phyloP scores from a whole-genome alignment of 192 early-diverging fungal species.

The Entomortierella parvispora region DNA sequence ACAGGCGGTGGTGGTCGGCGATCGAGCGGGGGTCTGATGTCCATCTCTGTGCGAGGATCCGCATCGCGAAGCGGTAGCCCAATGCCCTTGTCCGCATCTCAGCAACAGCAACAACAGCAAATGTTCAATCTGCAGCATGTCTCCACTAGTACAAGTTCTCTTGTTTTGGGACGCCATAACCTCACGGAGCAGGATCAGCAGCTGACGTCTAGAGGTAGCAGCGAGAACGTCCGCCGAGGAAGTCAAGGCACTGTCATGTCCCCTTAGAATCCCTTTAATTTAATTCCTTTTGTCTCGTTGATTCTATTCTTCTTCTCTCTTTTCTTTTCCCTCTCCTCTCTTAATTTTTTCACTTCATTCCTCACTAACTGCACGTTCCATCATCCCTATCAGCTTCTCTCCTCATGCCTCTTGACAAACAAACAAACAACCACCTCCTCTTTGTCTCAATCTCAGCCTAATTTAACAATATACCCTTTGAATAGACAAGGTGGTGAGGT shows the following conservation, averaged over 20 bases:
- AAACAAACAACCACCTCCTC: no score
- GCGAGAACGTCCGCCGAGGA: constrained; percentile 37
- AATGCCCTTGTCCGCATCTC: constrained; percentile 1
- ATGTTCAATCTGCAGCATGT: constrained; percentile 29
- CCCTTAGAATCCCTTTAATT: neutral
- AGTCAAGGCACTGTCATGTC: constrained; percentile 34
- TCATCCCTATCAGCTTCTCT: no score
- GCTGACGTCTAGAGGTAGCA: constrained; percentile 37
- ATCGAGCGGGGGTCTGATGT: neutral
- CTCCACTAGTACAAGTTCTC: constrained; percentile 38
- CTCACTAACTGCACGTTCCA: no score
- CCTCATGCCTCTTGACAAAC: no score
- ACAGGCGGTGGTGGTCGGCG: constrained; percentile 5
- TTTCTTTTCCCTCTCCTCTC: neutral
- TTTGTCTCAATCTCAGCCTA: no score
- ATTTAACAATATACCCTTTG: no score
- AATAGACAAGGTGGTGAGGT: no score
- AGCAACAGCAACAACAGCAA: no score
- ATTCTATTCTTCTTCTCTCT: constrained; percentile 13
- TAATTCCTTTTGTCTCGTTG: neutral
- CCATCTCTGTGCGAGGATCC: neutral
- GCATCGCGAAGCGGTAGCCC: constrained; percentile 23
- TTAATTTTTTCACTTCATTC: constrained; percentile 7
- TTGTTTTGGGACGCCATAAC: constrained; percentile 40
- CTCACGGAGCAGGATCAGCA: constrained; percentile 47